Conservation (phyloP, 768 basidiomycete genomes). For the Cubamyces lactineus region DNA sequence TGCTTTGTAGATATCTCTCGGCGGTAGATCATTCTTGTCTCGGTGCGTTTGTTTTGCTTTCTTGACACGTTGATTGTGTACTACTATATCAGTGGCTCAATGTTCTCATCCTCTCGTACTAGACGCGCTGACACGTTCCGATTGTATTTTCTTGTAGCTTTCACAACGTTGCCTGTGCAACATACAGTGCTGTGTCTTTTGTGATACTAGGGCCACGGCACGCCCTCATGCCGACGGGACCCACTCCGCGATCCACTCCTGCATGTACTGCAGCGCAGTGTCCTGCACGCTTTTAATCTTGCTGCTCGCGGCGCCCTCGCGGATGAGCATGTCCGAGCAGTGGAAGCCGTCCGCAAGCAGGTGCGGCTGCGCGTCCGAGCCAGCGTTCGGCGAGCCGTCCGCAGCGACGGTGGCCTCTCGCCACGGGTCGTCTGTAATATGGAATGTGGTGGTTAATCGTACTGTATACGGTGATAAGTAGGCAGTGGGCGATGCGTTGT, state of each 20-base stretch:
- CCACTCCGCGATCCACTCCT: slow-evolving; percentile 50
- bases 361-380: slow-evolving; percentile 57
- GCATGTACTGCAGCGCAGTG: slow-evolving; percentile 54
- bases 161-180: no score
- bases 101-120: no score
- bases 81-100: no score
- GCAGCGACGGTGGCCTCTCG: slow-evolving; percentile 68
- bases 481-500: slow-evolving; percentile 31
- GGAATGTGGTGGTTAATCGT: neutral
- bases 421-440: slow-evolving; percentile 66
- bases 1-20: no score
- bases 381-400: slow-evolving; percentile 46
- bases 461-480: neutral
- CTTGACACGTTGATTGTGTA: no score
- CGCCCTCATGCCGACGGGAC: slow-evolving; percentile 3
- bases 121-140: no score
- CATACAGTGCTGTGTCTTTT: no score
- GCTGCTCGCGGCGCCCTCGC: slow-evolving; percentile 47
- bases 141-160: no score
- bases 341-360: slow-evolving; percentile 65
- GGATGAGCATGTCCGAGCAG: slow-evolving; percentile 55
- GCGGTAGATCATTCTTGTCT: no score
- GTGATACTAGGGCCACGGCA: neutral
- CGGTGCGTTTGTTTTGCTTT: no score
- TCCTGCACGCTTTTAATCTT: slow-evolving; percentile 56